These are phyloP conservation scores for Teratosphaeria gauchensis DNA, from an alignment of 2,329 filamentous ascomycete species.

Conservation along the genomic window DNA sequence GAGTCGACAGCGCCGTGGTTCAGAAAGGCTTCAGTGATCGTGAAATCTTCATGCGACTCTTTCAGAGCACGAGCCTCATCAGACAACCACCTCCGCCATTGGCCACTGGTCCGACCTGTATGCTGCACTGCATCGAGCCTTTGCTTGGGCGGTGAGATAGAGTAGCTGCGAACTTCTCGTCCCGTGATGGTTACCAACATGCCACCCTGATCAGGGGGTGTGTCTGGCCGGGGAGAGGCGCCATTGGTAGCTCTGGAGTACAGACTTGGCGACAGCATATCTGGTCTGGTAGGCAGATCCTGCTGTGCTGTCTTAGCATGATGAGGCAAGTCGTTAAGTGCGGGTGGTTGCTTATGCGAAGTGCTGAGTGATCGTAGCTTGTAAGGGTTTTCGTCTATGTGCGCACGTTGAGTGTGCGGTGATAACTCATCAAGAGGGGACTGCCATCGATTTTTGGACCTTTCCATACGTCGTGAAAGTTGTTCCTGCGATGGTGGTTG, in stretches of 20 bases:
- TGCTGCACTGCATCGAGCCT: background rate
- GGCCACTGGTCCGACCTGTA: slow-evolving; percentile 28
- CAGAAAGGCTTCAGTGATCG: slow-evolving; percentile 4
- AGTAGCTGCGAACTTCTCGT: slow-evolving; percentile 35
- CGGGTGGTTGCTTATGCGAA: slow-evolving; percentile 5
- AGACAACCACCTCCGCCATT: slow-evolving; percentile 40
- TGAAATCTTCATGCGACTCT: slow-evolving; percentile 3
- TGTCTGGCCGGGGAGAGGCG: slow-evolving; percentile 22
- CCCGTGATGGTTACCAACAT: slow-evolving; percentile 36
- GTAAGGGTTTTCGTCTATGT: slow-evolving; percentile 23
- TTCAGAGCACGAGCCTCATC: slow-evolving; percentile 34
- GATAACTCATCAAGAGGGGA: slow-evolving; percentile 28
- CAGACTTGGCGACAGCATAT: slow-evolving; percentile 35
- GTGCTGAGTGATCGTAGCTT: slow-evolving; percentile 17
- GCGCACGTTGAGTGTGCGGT: slow-evolving; percentile 22
- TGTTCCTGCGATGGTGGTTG: slow-evolving; percentile 29
- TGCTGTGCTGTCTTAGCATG: slow-evolving; percentile 6
- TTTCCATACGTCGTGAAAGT: slow-evolving; percentile 29
- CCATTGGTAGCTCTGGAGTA: slow-evolving; percentile 37
- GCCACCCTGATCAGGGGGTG: slow-evolving; percentile 17
- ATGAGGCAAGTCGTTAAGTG: slow-evolving; percentile 13
- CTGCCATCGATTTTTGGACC: slow-evolving; percentile 34
- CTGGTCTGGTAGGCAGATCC: background rate
- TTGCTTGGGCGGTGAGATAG: slow-evolving; percentile 22
- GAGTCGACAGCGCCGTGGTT: background rate